Evolutionary conservation across 2,329 filamentous ascomycete species (phyloP), one percentile per base, ranked within the genome.

Genomic region (Exserohilum turcica): DNA sequence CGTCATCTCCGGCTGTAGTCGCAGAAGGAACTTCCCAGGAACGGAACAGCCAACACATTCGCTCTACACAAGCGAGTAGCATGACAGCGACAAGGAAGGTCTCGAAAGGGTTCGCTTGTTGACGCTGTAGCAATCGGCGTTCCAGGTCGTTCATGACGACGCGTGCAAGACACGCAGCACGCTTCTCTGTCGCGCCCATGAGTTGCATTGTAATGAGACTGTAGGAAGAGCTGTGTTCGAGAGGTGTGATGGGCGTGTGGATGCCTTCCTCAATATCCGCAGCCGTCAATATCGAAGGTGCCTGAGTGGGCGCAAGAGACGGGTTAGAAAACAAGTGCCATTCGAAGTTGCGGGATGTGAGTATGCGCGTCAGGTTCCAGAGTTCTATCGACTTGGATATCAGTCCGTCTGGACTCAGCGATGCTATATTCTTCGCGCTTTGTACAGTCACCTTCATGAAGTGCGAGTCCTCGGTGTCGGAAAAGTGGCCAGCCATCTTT

Each of bases 51-150:
- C 82, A 84, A 64, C 81, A 81, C 71, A 83, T 84, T 48, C 83
- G 78, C 70, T 86, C 84, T 12, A 85, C 80, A 56, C 82, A 84
- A 52, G 81, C 83, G 19, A 86, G 73, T 0, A 86, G 73, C 13
- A 86, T 76, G n/a, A 86, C 75, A 0, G 82, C 78, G 5, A 81
- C 79, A n/a, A 86, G 70, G 63, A 85, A 85, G 0, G 83, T 86
- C 54, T 83, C 80, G 50, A 86, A 85, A 39, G 78, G 78, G 45
- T 80, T 81, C 18, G 78, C 79, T 65, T 84, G 80, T 62, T 83
- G 80, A 10, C 82, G 80, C 60, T 84, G 82, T 6, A 86, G 75
- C 4, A 86, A 72, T n/a, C 83, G 79, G 15, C 82, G 79, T 64
- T 86, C 84, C 1, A 86, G 76, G 52, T 85, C 83, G 56, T 83